Percentiles rank a stretch among this genome's conserved stretches.
Conservation (phyloP, 208 protist genomes). For the Herpetomonas samuelpessoai region DNA sequence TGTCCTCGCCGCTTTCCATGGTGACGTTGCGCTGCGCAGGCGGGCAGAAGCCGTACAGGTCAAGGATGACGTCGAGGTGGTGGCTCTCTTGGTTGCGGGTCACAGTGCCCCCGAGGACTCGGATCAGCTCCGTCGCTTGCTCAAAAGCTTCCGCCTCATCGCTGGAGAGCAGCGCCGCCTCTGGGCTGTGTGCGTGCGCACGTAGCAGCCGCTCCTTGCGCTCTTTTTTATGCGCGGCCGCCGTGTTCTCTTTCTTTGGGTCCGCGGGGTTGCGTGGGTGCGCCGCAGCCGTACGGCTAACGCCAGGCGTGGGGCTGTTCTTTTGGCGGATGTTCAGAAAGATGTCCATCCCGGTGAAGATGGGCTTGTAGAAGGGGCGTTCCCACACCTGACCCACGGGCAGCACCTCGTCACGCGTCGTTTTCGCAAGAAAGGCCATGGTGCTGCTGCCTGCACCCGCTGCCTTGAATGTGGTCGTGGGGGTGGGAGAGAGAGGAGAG, state of each 20-base stretch:
- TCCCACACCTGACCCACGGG: constrained; percentile 32
- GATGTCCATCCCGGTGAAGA: constrained; percentile 53
- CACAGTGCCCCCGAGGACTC: constrained; percentile 59
- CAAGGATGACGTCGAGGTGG: constrained; percentile 45
- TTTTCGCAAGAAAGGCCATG: constrained; percentile 5
- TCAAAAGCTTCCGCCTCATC: constrained; percentile 29
- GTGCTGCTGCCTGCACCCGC: constrained; percentile 1
- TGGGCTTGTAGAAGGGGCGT: constrained; percentile 52
- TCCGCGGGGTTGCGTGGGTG: no score
- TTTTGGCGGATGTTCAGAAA: constrained; percentile 16
- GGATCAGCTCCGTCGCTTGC: constrained; percentile 54
- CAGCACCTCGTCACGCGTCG: constrained; percentile 28
- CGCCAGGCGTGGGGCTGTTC: not conserved
- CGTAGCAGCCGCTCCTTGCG: not conserved
- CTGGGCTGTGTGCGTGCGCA: no score
- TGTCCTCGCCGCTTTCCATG: not conserved
- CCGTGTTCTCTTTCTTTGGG: not conserved
- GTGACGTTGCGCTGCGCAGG: not conserved
- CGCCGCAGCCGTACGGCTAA: no score
- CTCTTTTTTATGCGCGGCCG: not conserved
- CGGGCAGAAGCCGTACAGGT: constrained; percentile 40
- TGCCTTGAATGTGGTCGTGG: not conserved
- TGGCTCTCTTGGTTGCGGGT: constrained; percentile 34
- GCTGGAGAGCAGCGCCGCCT: not conserved
- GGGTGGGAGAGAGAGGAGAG: no score